These are phyloP conservation scores for Oryza punctata DNA, from an alignment of 176 grass and related monocot genomes.

Conservation along the genomic window DNA sequence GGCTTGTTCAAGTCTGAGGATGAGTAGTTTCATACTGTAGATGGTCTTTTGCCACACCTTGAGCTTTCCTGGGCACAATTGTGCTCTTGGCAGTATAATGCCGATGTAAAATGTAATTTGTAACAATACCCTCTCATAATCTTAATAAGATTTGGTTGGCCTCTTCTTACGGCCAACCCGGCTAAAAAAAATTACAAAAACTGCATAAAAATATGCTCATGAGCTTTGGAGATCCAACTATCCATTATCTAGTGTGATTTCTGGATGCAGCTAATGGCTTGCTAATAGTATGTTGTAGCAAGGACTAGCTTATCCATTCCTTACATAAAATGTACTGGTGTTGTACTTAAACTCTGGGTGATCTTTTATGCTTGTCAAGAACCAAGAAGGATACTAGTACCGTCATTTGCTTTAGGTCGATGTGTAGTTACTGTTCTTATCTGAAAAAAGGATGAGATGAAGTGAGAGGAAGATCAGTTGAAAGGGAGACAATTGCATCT, in stretches of 20 bases:
- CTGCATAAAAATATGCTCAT: not conserved
- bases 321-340: not conserved
- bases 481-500: conserved; percentile 20
- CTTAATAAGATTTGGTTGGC: no score
- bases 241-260: not conserved
- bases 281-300: not conserved
- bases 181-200: no score
- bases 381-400: not conserved
- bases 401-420: not conserved
- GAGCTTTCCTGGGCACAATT: no score
- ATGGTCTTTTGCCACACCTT: no score
- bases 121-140: no score
- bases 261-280: not conserved
- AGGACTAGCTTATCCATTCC: not conserved
- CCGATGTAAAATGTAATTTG: no score
- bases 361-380: not conserved
- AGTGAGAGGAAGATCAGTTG: not conserved
- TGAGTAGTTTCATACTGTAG: no score
- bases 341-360: not conserved
- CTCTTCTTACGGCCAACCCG: no score
- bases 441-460: not conserved
- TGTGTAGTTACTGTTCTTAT: not conserved
- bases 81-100: no score
- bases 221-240: not conserved
- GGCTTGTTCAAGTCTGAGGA: no score